Base-by-base conservation (phyloP, 208 protist species). In the Sergeia podlipaevii region DNA sequence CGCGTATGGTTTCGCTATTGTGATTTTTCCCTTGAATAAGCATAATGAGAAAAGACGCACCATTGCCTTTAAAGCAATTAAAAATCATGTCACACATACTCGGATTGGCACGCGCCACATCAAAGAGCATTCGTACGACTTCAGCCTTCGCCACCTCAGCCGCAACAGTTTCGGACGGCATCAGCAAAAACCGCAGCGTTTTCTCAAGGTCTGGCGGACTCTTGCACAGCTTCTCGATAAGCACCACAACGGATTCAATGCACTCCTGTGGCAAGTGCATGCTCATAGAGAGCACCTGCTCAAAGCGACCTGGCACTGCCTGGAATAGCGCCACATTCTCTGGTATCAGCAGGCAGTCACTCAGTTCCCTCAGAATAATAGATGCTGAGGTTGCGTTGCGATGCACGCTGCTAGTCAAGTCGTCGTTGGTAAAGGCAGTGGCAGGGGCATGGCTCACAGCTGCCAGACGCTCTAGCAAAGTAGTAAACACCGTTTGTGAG, bases 111-210 rank as follows among this genome's bases (percentile, higher is more conserved):
- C 79, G 65, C 13, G 89, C 71, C 29, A 93, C 69, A 51, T 96
- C 85, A 60, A 85, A 96, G n/a, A 96, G 70, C 89, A 96, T 96
- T 43, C 77, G 77, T 50, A 96, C 38, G 18, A 96, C 64, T 29
- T 74, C 78, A 37, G 78, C 74, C 70, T 91, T 93, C 38, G 76
- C 70, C 23, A 68, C 52, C 60, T 89, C 82, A 2, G 57, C 49
- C 0, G 70, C 74, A 39, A 37, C 45, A 11, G 21, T 41, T 37
- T 42, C 49, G 58, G n/a, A 20, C 36, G 77, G 64, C 17, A 56
- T 44, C 11, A 90, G 69, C 48, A 91, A 70, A 47, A 91, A 89
- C 13, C 57, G 41, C 24, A 94, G 67, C 13, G 72, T 72, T 10
- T 62, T 64, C 47, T 81, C 80, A 62, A 91, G 73, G 63, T 92